Base-by-base conservation (phyloP, 75 land plant genomes). In the Selaginella tamariscina region DNA sequence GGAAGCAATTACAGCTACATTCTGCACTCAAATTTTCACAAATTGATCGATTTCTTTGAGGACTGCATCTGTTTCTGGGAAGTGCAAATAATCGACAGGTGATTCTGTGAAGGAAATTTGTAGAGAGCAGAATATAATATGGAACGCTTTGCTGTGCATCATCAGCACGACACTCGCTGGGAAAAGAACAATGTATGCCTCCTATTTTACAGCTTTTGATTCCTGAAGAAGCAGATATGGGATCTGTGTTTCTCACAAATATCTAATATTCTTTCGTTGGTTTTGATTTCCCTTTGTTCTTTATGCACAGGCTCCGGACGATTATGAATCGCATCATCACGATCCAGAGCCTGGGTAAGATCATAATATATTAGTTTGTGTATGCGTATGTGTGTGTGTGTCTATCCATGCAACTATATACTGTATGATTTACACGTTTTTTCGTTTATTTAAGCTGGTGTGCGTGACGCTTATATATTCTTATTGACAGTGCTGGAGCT, bases 131-230 rank as follows among this genome's bases (percentile, higher is more conserved):
- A n/a, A n/a, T n/a, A n/a, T n/a, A n/a, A n/a, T n/a, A n/a, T n/a
- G n/a, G n/a, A n/a, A n/a, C n/a, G n/a, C n/a, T n/a, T n/a, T n/a
- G n/a, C n/a, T n/a, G n/a, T n/a, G n/a, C n/a, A n/a, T n/a, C n/a
- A n/a, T n/a, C n/a, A n/a, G n/a, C 54, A 49, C 11, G 18, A 49
- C 11, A 11, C 54, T 20, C 18, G 54, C 11, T 59, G 62, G 62
- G 62, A 59, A 9, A 59, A 21, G 8, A 59, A 21, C 62, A 59
- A 21, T 23, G 62, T 59, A 59, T 59, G 62, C 62, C 62, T 59
- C 26, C 62, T 11, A n/a, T n/a, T n/a, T 15, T 59, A 21, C 62
- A 59, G 26, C 21, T 5, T 21, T 23, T n/a, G 24, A 21, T 27
- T 59, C 26, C 62, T 59, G 8, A 59, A 9, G 5, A 59, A 59